Base-by-base conservation (phyloP, 345 rosid genomes). In the Moringa oleifera region DNA sequence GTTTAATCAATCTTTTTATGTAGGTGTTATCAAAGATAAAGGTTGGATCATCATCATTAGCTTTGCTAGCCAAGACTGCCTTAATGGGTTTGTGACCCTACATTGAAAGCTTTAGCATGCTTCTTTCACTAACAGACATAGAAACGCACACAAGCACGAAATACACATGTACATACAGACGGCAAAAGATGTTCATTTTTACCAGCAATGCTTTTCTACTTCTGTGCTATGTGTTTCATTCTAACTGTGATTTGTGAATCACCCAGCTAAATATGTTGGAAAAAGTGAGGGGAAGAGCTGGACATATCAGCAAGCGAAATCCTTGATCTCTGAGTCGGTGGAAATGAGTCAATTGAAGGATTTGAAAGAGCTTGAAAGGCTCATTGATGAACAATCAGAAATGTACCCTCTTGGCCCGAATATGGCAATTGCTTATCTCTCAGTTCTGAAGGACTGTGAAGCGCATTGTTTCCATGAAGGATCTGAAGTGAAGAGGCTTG, bases 321-420 rank as follows among this genome's bases (percentile, higher is more conserved):
- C 85, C 54, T 65, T 79, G 62, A 72, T 92, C 59, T 79, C 89
- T 63, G 82, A 87, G 53, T 89, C 98, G 21, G 74, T 87, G 51
- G 96, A 87, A 78, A 79, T 89, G 87, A 81, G 96, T 74, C 95
- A 85, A 70, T 81, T 88, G 61, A 73, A 64, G 84, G 76, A 79
- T 66, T 57, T 71, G 63, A 53, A 75, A 59, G 79, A 89, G 75
- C 79, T 92, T 62, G 81, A 82, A 62, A 77, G 71, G 73, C 93
- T 89, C 75, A 78, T 78, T 57, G 76, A 85, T 71, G 86, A 87
- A 67, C 86, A 92, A 76, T 80, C 95, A 62, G 96, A 89, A 77
- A 87, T 74, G 83, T 92, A 92, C 72, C 95, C 96, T 24, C 88
- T 92, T 70, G 98, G 93, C 63, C 96, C 98, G 74, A 74, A 83